Percentiles rank a stretch among this genome's conserved stretches.
Evolutionary conservation across 2,329 filamentous ascomycete species (phyloP).

Genomic region (Dactylellina parvicollis): DNA sequence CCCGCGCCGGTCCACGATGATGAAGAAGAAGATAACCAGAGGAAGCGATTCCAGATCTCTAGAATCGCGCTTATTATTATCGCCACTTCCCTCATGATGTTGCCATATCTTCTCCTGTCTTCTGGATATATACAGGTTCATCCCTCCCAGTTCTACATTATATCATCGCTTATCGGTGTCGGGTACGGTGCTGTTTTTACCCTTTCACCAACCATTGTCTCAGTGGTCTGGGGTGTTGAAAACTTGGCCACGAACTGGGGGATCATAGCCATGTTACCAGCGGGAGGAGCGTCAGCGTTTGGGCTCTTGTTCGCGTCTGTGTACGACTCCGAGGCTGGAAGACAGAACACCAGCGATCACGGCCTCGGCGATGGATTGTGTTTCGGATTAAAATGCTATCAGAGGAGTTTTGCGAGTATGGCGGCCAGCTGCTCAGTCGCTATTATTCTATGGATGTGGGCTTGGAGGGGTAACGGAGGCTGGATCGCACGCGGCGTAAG

Average conservation of each 20-base stretch:
- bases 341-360: slow-evolving; percentile 58
- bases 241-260: slow-evolving; percentile 99
- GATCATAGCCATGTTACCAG: slow-evolving; percentile 90
- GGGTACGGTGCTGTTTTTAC: slow-evolving; percentile 94
- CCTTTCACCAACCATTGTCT: slow-evolving; percentile 88
- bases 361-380: slow-evolving; percentile 69
- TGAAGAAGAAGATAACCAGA: slow-evolving; percentile 39
- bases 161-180: slow-evolving; percentile 83
- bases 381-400: slow-evolving; percentile 83
- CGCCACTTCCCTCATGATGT: slow-evolving; percentile 76
- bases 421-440: slow-evolving; percentile 67
- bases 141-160: slow-evolving; percentile 81
- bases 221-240: slow-evolving; percentile 98
- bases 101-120: slow-evolving; percentile 81
- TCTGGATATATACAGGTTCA: slow-evolving; percentile 78
- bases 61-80: slow-evolving; percentile 81
- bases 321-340: slow-evolving; percentile 74
- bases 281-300: slow-evolving; percentile 87
- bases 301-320: slow-evolving; percentile 85
- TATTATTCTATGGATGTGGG: slow-evolving; percentile 60
- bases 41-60: slow-evolving; percentile 68
- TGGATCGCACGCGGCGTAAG: slow-evolving; percentile 56
- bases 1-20: slow-evolving; percentile 60
- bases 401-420: slow-evolving; percentile 85
- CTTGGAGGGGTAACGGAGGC: slow-evolving; percentile 59